Evolutionary conservation across 116 monocot genomes (phyloP).

Genomic region (Posidonia oceanica): DNA sequence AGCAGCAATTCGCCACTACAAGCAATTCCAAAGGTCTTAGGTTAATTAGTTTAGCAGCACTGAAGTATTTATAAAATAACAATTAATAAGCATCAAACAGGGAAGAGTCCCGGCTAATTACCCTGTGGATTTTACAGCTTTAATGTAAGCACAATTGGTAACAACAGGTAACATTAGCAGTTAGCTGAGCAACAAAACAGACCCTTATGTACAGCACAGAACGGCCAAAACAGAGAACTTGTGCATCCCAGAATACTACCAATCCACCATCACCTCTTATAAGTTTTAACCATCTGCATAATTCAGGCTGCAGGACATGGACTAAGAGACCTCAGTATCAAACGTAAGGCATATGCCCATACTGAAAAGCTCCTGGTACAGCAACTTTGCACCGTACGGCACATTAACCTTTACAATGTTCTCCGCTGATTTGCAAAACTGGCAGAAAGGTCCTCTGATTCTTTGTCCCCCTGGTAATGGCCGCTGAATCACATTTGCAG

Average conservation of each 20-base stretch:
- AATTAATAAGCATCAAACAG: too few species aligned
- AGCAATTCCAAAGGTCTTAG: too few species aligned
- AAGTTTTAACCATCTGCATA: not conserved
- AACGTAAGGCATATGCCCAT: constrained; percentile 92
- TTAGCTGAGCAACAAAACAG: not conserved
- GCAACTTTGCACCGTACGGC: constrained; percentile 87
- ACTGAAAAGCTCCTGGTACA: constrained; percentile 89
- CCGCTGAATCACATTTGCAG: constrained; percentile 69
- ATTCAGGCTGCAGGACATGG: not conserved
- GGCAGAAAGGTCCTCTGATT: constrained; percentile 65
- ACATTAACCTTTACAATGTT: constrained; percentile 73
- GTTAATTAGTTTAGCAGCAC: too few species aligned
- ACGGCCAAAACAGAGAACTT: not conserved
- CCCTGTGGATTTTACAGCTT: not conserved
- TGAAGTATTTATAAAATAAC: too few species aligned
- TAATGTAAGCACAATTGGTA: not conserved
- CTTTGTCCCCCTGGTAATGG: constrained; percentile 43
- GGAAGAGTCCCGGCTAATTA: not conserved
- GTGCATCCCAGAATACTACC: too few species aligned
- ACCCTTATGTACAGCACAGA: not conserved
- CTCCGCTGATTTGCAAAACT: constrained; percentile 66
- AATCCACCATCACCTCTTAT: not conserved
- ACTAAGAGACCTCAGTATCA: constrained; percentile 54
- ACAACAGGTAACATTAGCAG: not conserved
- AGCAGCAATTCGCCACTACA: too few species aligned